Evolutionary conservation across 352 stramenopile genomes (phyloP), one percentile per base, ranked within the genome.

Genomic region (Pythium oligandrum): DNA sequence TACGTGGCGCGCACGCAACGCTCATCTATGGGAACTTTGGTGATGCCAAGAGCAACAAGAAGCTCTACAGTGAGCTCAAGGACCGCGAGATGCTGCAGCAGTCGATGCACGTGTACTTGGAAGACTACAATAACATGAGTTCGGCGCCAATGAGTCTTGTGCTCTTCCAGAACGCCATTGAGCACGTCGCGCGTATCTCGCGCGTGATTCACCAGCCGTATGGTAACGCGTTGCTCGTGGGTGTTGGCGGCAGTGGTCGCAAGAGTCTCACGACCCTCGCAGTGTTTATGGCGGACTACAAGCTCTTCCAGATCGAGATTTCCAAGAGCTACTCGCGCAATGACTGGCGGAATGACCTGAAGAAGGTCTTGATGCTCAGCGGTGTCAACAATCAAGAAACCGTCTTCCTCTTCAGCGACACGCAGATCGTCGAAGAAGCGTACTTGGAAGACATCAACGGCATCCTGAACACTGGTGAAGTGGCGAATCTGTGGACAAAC

Each of bases 101-200:
- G 40, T 78, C 83, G 5, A 97, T 98, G 93, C 73, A 85, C 17
- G 73, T 91, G 36, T 98, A 97, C 57, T 70, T 98, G 6, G 84
- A 96, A 31, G 95, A 98, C 56, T 98, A 97, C 71, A 98, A 98
- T 73, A 95, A 96, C 59, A 97, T 96, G 72, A 96, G 82, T 52
- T 83, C 88, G 2, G 91, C 93, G 36, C 90, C 88, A 1, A 98
- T 98, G 94, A 81, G 80, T 6, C 72, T 98, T 17, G 94, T 98
- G 49, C 71, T 98, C 6, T 98, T 98, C 59, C 82, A 96, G 60
- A 97, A 97, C 53, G 94, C 94, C 4, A 93, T 98, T 34, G 90
- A 98, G 66, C 94, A 98, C 65, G 76, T 98, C 5, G 81, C 88
- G 7, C 85, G 94, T 11, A 97, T 98, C 64, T 93, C 78, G 5